Base-by-base conservation (phyloP, 2,329 filamentous ascomycete genomes). In the Sporothrix pseudoabietina region DNA sequence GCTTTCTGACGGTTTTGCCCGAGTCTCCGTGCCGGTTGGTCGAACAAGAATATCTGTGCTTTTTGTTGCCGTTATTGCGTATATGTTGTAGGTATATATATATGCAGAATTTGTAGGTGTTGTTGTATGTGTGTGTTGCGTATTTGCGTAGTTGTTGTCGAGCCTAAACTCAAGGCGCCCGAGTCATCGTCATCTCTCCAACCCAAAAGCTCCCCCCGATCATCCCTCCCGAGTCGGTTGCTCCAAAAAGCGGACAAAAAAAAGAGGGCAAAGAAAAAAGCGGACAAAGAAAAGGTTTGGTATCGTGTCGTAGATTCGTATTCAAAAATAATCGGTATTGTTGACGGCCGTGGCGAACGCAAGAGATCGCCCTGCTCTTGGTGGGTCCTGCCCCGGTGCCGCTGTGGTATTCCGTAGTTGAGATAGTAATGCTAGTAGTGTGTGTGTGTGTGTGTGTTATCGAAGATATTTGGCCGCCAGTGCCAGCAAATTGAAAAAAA, bases 301-400 rank as follows among this genome's bases (percentile, higher is more conserved):
- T 76, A 76, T 76, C 75, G 72, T 75, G 73, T 76, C 75, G 73
- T 76, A 76, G 73, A 76, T 76, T 76, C 73, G 71, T 75, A 68
- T 73, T 55, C 52, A 44, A 69, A 69, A 61, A 69, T 16, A 54
- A 22, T 22, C n/a, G 32, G 12, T 44, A 6, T 59, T 59, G 22
- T 71, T 52, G 57, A 44, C 39, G 61, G 69, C 55, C 59, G 41
- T 44, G 52, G 47, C 16, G 44, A 19, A 16, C 63, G 63, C 66
- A 39, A 55, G 49, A 39, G 16, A n/a, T 44, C 71, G 30, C 44
- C 71, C 71, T 49, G 59, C 71, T 57, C 22, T 49, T 26, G 14
- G n/a, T 44, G 59, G 47, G 71, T 66, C 71, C 71, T 52, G 59
- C 47, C 59, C 59, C 59, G 44, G 32, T 72, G 16, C 19, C 41